A percentile compares a stretch with the other conserved stretches of the same genome.
These are phyloP conservation scores for Kwoniella newhampshirensis DNA, from an alignment of 768 basidiomycete species.

Conservation along the genomic window DNA sequence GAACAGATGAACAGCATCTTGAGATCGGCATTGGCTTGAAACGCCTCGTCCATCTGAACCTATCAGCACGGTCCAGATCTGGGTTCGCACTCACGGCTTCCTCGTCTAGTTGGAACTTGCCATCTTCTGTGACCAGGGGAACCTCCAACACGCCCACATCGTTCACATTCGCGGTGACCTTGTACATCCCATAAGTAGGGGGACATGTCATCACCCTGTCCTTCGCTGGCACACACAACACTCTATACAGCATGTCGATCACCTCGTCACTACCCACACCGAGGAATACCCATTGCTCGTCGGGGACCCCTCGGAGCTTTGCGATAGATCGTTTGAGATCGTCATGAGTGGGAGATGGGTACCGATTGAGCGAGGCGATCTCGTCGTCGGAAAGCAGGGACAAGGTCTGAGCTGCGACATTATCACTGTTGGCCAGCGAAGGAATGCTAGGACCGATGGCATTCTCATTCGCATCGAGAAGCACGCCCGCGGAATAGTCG, in stretches of 20 bases:
- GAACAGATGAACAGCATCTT: slow-evolving; percentile 94
- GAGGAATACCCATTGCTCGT: slow-evolving; percentile 73
- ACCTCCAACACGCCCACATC: slow-evolving; percentile 80
- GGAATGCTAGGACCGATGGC: slow-evolving; percentile 81
- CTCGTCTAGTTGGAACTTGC: slow-evolving; percentile 73
- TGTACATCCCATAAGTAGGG: slow-evolving; percentile 98
- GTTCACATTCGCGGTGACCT: slow-evolving; percentile 91
- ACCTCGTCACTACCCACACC: slow-evolving; percentile 97
- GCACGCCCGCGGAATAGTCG: slow-evolving; percentile 85
- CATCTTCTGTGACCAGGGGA: slow-evolving; percentile 75
- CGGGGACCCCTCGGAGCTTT: slow-evolving; percentile 67
- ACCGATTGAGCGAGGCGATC: slow-evolving; percentile 67
- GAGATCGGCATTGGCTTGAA: slow-evolving; percentile 71
- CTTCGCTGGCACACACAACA: slow-evolving; percentile 72
- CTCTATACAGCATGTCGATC: slow-evolving; percentile 88
- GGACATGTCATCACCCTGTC: slow-evolving; percentile 88
- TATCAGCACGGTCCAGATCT: neutral
- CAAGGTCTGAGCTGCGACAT: slow-evolving; percentile 20
- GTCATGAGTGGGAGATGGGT: slow-evolving; percentile 87
- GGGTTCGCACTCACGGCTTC: slow-evolving; percentile 62
- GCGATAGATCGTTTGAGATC: slow-evolving; percentile 75
- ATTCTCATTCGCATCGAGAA: slow-evolving; percentile 98
- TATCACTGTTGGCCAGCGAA: slow-evolving; percentile 33
- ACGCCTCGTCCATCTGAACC: slow-evolving; percentile 52
- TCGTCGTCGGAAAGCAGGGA: slow-evolving; percentile 28